Evolutionary conservation across 208 protist genomes (phyloP).

Genomic region (Crithidia fasciculata): DNA sequence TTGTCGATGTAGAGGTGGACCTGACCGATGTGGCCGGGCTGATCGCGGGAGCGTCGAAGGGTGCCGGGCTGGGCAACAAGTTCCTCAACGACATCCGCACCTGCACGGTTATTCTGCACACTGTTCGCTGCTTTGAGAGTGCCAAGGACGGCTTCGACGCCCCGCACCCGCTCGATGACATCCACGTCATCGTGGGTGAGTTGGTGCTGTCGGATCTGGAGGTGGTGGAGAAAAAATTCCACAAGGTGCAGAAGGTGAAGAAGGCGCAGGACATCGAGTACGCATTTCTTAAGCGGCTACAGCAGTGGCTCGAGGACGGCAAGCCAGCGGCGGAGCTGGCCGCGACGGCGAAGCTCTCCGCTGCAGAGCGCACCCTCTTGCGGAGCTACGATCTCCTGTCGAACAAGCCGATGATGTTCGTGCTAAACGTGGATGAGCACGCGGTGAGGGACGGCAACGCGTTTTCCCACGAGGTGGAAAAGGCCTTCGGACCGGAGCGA

Average conservation of each 20-base stretch:
- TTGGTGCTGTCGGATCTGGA: constrained; percentile 85
- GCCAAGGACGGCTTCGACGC: constrained; percentile 81
- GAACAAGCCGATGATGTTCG: constrained; percentile 86
- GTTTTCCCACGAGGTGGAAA: constrained; percentile 59
- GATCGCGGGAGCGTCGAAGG: constrained; percentile 86
- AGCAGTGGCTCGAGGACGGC: constrained; percentile 67
- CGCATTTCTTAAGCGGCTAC: constrained; percentile 46
- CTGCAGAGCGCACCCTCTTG: constrained; percentile 35
- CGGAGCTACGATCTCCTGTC: constrained; percentile 74
- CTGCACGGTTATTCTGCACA: constrained; percentile 85
- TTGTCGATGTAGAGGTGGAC: constrained; percentile 86
- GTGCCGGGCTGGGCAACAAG: constrained; percentile 87
- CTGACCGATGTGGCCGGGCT: constrained; percentile 91
- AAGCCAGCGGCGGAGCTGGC: constrained; percentile 47
- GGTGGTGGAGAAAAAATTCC: constrained; percentile 64
- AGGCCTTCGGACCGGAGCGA: constrained; percentile 53
- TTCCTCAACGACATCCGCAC: constrained; percentile 88
- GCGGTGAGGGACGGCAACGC: constrained; percentile 61
- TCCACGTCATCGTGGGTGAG: constrained; percentile 76
- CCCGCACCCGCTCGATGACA: constrained; percentile 81
- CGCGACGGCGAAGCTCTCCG: constrained; percentile 12
- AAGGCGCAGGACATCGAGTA: constrained; percentile 51
- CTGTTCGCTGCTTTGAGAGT: constrained; percentile 90
- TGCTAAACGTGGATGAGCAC: constrained; percentile 84
- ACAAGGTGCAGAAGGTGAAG: constrained; percentile 51